Conservation (phyloP, 1,139 yeast genomes). For the Blastobotrys malaysiensis region DNA sequence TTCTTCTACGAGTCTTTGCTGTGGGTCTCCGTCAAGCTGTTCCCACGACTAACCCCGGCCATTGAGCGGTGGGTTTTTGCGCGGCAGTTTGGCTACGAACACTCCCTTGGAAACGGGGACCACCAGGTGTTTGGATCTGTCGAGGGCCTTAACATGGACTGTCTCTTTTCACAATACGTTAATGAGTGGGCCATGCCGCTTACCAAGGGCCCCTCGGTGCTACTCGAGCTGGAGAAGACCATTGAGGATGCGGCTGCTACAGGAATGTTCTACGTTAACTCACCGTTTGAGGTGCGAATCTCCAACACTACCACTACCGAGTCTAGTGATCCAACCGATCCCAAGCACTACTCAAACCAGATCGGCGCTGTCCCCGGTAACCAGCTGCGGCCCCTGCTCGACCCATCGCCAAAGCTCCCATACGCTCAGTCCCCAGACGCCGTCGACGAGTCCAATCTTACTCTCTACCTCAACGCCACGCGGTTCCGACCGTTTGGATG, state of each 20-base stretch:
- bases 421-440: conserved; percentile 40
- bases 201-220: conserved; percentile 64
- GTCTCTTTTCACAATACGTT: conserved; percentile 88
- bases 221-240: conserved; percentile 55
- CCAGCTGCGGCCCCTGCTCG: conserved; percentile 71
- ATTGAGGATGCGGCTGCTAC: conserved; percentile 56
- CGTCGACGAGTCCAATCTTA: conserved; percentile 67
- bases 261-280: conserved; percentile 77
- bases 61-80: conserved; percentile 80
- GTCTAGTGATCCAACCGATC: conserved; percentile 11
- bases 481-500: conserved; percentile 88
- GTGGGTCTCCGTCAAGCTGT: conserved; percentile 69
- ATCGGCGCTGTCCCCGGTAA: conserved; percentile 82
- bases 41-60: conserved; percentile 72
- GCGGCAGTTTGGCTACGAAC: conserved; percentile 68
- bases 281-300: conserved; percentile 92
- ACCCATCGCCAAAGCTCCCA: conserved; percentile 64
- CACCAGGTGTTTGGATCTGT: conserved; percentile 67
- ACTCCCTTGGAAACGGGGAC: conserved; percentile 50
- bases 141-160: conserved; percentile 91
- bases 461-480: conserved; percentile 86
- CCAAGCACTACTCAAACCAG: conserved; percentile 8
- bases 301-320: conserved; percentile 66
- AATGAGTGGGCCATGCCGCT: conserved; percentile 96
- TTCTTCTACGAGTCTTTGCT: conserved; percentile 71